Evolutionary conservation across 805 yeast genomes (phyloP).

Genomic region (Komagataella phaffii): DNA sequence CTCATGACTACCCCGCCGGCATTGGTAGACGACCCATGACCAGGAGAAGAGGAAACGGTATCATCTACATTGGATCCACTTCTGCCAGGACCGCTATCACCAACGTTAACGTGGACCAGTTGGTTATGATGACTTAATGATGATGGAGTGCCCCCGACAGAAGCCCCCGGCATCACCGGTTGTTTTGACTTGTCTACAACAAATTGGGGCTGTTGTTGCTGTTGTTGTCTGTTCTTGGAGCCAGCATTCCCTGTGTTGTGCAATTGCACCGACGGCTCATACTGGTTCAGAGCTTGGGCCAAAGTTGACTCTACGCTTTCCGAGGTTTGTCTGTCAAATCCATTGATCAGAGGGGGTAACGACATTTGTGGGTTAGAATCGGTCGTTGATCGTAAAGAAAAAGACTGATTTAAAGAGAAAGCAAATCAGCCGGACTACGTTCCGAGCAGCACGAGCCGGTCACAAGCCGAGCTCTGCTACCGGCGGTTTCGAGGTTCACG

Average conservation of each 20-base stretch:
- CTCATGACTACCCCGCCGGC: not conserved
- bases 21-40: not conserved
- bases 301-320: constrained; percentile 1
- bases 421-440: not conserved
- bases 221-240: not conserved
- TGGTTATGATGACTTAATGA: not conserved
- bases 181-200: not conserved
- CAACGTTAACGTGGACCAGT: not conserved
- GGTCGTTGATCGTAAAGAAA: not conserved
- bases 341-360: not conserved
- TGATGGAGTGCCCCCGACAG: not conserved
- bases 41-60: not conserved
- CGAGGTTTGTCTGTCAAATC: not conserved
- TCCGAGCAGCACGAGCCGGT: not conserved
- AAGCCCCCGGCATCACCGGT: not conserved
- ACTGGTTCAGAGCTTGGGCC: not conserved
- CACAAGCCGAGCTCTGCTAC: not conserved
- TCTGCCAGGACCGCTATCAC: not conserved
- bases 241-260: not conserved
- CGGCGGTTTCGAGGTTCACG: not conserved
- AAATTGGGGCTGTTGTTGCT: not conserved
- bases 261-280: not conserved
- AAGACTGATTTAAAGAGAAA: not conserved
- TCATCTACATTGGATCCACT: not conserved
- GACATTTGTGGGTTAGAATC: not conserved